Evolutionary conservation across 2,329 filamentous ascomycete species (phyloP).

Genomic region (Esteya vermicola): DNA sequence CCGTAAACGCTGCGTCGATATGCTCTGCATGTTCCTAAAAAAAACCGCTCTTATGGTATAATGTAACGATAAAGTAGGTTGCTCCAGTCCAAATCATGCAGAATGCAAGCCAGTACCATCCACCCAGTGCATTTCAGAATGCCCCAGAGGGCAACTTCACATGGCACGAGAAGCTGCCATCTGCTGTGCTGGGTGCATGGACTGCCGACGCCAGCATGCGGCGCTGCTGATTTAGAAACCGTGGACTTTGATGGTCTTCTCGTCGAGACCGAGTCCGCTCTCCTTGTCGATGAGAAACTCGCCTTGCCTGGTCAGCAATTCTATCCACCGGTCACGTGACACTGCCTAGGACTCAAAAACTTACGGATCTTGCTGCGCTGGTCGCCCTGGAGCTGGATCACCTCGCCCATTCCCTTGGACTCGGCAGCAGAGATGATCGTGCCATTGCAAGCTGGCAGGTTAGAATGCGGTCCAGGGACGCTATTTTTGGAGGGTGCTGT

Average conservation of each 20-base stretch:
- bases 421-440: slow-evolving; percentile 12
- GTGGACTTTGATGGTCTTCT: slow-evolving; percentile 92
- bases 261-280: slow-evolving; percentile 83
- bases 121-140: too few species aligned
- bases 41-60: too few species aligned
- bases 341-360: neutral
- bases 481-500: neutral
- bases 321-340: too few species aligned
- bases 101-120: too few species aligned
- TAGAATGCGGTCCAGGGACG: neutral
- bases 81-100: too few species aligned
- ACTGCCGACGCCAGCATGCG: slow-evolving; percentile 1
- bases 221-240: slow-evolving; percentile 42
- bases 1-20: too few species aligned
- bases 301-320: slow-evolving; percentile 42
- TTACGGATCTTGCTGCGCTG: slow-evolving; percentile 51
- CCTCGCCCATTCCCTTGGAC: slow-evolving; percentile 14
- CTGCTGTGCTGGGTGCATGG: neutral
- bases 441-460: slow-evolving; percentile 12
- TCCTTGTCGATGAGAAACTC: slow-evolving; percentile 96
- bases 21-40: too few species aligned
- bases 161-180: too few species aligned
- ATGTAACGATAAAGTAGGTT: too few species aligned
- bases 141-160: too few species aligned
- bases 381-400: slow-evolving; percentile 89